Base-by-base conservation (phyloP, 1,139 yeast species). In the Kurtzmaniella natalensis region DNA sequence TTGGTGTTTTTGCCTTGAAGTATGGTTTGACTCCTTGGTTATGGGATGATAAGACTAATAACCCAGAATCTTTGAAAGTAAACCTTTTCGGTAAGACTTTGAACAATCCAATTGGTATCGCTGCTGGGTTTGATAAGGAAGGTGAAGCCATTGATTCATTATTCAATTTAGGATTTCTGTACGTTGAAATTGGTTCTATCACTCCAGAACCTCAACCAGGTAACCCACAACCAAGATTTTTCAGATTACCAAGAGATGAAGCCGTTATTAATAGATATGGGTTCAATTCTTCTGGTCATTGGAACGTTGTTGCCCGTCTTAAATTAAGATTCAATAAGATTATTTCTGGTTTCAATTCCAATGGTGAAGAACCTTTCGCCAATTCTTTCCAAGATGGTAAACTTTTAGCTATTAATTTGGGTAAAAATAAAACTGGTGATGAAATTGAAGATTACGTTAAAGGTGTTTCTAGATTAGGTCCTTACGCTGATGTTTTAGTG, bases 241-340 rank as follows among this genome's bases (percentile, higher is more conserved):
- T 88, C 64, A 75, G 98, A 50, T 68, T 92, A 39, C 79, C 85
- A 7, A 67, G 76, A 43, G 97, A 92, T 55, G 82, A 77, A 36
- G 96, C 96, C 2, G 95, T 88, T 28, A 87, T 89, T 47, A 89
- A 89, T 61, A 70, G 97, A 42, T 89, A 89, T 52, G 98, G 98
- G 1, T 89, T 92, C 71, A 89, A 92, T 53, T 87, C 96, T 3
- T 72, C 76, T 32, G 98, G 98, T 24, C 96, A 89, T 53, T 75
- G 77, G 47, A 72, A 64, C 24, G 95, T 88, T 19, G 63, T 81
- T 38, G 78, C 78, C 3, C 70, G 79, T 16, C 68, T 89, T 46
- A 73, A 78, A 44, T 50, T 73, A 33, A 74, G 97, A 46, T 70
- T 82, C 38, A 64, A 65, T 30, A 62, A 59, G 35, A 65, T 63